Evolutionary conservation across 129 eudicot genomes (phyloP).

Genomic region (Glebionis coronaria): DNA sequence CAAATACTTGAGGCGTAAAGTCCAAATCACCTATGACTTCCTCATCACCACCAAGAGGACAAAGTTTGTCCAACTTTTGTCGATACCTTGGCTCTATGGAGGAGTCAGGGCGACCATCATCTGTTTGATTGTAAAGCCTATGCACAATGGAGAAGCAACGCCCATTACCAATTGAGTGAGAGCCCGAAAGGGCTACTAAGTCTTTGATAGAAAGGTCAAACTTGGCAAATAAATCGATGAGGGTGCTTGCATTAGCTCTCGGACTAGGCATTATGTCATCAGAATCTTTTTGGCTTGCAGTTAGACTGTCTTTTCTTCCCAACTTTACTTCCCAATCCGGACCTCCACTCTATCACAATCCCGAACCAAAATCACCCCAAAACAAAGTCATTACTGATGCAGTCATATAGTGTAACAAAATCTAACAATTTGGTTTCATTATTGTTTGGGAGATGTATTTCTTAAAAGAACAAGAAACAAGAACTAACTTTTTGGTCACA

Average conservation of each 20-base stretch:
- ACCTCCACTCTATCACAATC: slow-evolving; percentile 67
- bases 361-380: neutral
- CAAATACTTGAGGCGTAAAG: slow-evolving; percentile 63
- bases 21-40: slow-evolving; percentile 72
- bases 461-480: neutral
- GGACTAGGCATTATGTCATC: slow-evolving; percentile 95
- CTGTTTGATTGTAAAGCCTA: slow-evolving; percentile 86
- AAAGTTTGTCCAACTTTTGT: slow-evolving; percentile 52
- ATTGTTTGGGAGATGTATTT: no score
- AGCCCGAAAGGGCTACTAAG: slow-evolving; percentile 86
- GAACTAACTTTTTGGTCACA: neutral
- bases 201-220: slow-evolving; percentile 69
- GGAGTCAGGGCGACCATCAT: slow-evolving; percentile 78
- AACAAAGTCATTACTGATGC: neutral
- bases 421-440: no score
- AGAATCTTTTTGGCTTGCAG: slow-evolving; percentile 83
- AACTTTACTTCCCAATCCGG: slow-evolving; percentile 88
- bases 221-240: slow-evolving; percentile 57
- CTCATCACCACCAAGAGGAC: slow-evolving; percentile 74
- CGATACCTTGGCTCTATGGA: slow-evolving; percentile 64
- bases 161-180: slow-evolving; percentile 85
- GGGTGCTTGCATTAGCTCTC: slow-evolving; percentile 64
- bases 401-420: no score
- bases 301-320: slow-evolving; percentile 81
- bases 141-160: slow-evolving; percentile 82